A percentile compares a stretch with the other conserved stretches of the same genome.
Conservation (phyloP, 371 early-diverging fungal genomes). For the Parasitella parasitica region DNA sequence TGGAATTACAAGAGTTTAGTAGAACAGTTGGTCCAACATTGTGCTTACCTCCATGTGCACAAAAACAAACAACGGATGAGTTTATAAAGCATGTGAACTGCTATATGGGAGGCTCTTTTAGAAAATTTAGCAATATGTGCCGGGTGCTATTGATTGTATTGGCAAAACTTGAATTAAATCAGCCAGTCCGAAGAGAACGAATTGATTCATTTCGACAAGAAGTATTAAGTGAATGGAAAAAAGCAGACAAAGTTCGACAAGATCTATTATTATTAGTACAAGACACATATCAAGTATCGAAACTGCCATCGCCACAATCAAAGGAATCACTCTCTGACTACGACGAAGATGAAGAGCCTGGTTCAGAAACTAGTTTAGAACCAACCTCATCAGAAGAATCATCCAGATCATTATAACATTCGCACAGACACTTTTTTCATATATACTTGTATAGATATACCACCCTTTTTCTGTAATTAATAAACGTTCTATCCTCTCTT, state of each 20-base stretch:
- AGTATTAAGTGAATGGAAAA: conserved; percentile 17
- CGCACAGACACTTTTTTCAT: background rate
- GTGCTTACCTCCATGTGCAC: background rate
- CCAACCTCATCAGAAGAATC: conserved; percentile 2
- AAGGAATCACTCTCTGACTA: background rate
- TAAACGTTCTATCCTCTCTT: background rate
- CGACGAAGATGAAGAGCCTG: background rate
- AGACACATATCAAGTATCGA: background rate
- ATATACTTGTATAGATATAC: background rate
- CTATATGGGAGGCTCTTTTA: conserved; percentile 17
- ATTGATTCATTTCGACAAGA: conserved; percentile 27
- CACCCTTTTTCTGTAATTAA: background rate
- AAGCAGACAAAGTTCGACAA: conserved; percentile 7
- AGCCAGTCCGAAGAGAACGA: conserved; percentile 12
- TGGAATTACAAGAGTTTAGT: conserved; percentile 20
- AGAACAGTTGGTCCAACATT: conserved; percentile 11
- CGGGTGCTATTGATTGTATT: conserved; percentile 15
- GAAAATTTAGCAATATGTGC: conserved; percentile 21
- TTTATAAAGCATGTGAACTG: conserved; percentile 7
- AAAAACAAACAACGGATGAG: background rate
- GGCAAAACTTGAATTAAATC: conserved; percentile 16
- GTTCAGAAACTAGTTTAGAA: conserved; percentile 6
- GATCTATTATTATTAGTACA: conserved; percentile 3
- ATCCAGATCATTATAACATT: background rate
- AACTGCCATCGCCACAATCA: background rate